Percentiles rank a stretch among this genome's conserved stretches.
Conservation (phyloP, 2,329 filamentous ascomycete species). For the Hypocrella siamensis region DNA sequence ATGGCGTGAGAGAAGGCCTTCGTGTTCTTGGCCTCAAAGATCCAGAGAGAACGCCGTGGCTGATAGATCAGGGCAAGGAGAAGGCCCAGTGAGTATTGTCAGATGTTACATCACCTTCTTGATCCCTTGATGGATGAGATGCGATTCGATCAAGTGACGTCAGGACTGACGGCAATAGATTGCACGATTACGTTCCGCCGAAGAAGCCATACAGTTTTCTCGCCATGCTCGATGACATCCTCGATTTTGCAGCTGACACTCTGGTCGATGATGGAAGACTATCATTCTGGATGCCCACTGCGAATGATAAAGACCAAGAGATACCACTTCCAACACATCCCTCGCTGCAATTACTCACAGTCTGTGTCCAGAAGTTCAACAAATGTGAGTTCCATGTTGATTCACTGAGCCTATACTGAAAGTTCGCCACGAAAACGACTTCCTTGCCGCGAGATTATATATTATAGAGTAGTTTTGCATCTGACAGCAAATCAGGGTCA, state of each 20-base stretch:
- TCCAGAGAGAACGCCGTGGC: conserved; percentile 38
- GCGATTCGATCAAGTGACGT: neutral
- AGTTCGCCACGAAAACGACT: no score
- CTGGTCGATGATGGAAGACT: conserved; percentile 68
- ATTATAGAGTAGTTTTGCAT: no score
- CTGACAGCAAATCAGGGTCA: conserved; percentile 72
- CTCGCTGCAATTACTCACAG: conserved; percentile 53
- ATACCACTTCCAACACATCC: conserved; percentile 65
- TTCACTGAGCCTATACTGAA: no score
- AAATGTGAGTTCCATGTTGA: conserved; percentile 46
- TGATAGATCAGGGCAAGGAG: conserved; percentile 53
- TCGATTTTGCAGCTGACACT: conserved; percentile 62
- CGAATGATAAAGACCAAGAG: conserved; percentile 63
- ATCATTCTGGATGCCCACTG: conserved; percentile 95
- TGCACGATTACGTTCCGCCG: conserved; percentile 60
- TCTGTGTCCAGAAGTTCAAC: conserved; percentile 78
- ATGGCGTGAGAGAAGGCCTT: conserved; percentile 83
- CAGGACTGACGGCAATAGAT: conserved; percentile 12
- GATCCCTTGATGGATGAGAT: neutral
- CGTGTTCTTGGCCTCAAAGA: conserved; percentile 72
- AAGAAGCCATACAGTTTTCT: conserved; percentile 88
- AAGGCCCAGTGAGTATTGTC: conserved; percentile 47
- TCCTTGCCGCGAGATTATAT: no score
- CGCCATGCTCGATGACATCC: conserved; percentile 78
- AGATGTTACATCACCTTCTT: neutral